Percentiles rank a stretch among this genome's conserved stretches.
These are phyloP conservation scores for Pinus taeda DNA, from an alignment of 75 land plant species.

Conservation along the genomic window DNA sequence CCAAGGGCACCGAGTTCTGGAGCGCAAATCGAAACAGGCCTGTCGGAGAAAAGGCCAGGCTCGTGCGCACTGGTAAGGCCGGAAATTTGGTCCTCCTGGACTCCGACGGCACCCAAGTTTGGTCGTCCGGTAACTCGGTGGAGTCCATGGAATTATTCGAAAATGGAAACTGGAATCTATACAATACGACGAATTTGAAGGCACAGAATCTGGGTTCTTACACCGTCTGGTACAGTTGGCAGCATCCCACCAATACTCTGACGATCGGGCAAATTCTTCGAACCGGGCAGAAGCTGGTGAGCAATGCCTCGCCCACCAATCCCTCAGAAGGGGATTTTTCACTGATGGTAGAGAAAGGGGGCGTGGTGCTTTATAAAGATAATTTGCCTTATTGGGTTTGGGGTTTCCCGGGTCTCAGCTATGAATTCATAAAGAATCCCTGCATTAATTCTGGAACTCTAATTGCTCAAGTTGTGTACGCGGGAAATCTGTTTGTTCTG, in stretches of 20 bases:
- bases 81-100: background rate
- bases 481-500: too few species aligned
- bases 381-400: background rate
- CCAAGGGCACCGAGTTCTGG: constrained; percentile 2
- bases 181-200: background rate
- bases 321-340: background rate
- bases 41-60: background rate
- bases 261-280: background rate
- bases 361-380: background rate
- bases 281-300: constrained; percentile 2
- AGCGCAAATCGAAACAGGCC: constrained; percentile 2
- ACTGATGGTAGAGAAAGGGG: background rate
- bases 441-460: background rate
- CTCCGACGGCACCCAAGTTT: background rate
- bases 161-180: background rate
- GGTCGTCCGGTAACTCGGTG: background rate
- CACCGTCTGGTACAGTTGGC: background rate
- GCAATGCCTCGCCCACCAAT: constrained; percentile 1
- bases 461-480: too few species aligned
- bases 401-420: background rate
- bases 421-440: background rate
- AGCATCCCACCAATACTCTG: constrained; percentile 1
- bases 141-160: constrained; percentile 3
- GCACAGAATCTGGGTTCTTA: background rate
- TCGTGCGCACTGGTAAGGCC: background rate